Evolutionary conservation across 176 grass and related monocot species (phyloP).

Genomic region (Aegilops speltoides): DNA sequence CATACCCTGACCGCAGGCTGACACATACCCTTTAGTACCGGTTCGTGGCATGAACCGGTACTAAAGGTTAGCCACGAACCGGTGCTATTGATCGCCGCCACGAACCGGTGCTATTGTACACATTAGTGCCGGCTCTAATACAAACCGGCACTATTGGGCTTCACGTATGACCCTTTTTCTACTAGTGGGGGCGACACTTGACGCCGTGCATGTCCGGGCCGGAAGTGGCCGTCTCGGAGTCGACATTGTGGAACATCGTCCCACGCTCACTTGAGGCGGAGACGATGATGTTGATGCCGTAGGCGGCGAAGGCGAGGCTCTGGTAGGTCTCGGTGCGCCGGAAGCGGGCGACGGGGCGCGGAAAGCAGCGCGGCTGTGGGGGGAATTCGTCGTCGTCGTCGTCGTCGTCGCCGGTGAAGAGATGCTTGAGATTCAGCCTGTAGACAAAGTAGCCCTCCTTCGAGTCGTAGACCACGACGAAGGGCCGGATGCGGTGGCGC

Average conservation of each 20-base stretch:
- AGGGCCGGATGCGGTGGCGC: not conserved
- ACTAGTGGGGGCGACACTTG: not conserved
- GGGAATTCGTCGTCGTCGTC: not conserved
- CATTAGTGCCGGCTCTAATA: no score
- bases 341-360: not conserved
- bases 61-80: no score
- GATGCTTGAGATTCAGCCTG: not conserved
- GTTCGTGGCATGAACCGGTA: no score
- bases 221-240: not conserved
- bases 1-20: no score
- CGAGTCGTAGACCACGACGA: not conserved
- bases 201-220: not conserved
- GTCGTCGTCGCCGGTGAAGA: not conserved
- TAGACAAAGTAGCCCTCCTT: not conserved
- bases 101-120: no score
- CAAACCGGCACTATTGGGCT: no score
- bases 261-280: not conserved
- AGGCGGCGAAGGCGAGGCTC: not conserved
- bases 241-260: not conserved
- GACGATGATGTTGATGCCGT: not conserved
- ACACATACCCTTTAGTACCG: no score
- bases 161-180: no score
- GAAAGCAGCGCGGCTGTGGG: not conserved
- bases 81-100: no score
- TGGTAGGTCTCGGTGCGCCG: not conserved